Evolutionary conservation across 257 asterid genomes (phyloP).

Genomic region (Fraxinus quadrangulata): DNA sequence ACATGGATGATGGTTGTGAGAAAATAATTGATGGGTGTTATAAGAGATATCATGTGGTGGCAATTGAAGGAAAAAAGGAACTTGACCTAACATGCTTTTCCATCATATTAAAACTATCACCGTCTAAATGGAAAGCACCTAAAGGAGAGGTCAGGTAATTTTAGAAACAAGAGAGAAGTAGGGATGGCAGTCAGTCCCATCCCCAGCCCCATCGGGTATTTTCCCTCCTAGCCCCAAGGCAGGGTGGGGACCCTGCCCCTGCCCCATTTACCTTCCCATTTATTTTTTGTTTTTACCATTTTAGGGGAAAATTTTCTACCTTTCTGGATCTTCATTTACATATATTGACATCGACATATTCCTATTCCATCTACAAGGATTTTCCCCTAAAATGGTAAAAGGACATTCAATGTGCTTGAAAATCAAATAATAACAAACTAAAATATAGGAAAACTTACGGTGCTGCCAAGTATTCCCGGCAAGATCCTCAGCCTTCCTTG

Average conservation of each 20-base stretch:
- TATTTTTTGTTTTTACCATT: no score
- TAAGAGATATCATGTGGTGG: background rate
- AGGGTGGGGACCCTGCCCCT: no score
- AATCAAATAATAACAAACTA: background rate
- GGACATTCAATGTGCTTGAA: slow-evolving; percentile 8
- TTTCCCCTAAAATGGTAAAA: background rate
- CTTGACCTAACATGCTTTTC: background rate
- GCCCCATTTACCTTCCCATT: no score
- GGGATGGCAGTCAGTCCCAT: no score
- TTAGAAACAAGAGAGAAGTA: background rate
- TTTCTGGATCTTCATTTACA: background rate
- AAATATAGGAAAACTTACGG: slow-evolving; percentile 49
- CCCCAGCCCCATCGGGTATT: no score
- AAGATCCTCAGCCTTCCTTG: slow-evolving; percentile 84
- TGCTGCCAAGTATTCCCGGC: slow-evolving; percentile 99
- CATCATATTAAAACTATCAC: background rate
- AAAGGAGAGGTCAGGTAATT: background rate
- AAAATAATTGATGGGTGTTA: background rate
- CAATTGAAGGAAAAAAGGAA: background rate
- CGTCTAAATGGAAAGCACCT: background rate
- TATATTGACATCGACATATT: background rate
- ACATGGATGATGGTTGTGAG: background rate
- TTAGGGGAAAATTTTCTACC: background rate
- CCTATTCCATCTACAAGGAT: slow-evolving; percentile 14
- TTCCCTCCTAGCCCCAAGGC: no score